Evolutionary conservation across 352 stramenopile species (phyloP).

Genomic region (Phytophthora megakarya): DNA sequence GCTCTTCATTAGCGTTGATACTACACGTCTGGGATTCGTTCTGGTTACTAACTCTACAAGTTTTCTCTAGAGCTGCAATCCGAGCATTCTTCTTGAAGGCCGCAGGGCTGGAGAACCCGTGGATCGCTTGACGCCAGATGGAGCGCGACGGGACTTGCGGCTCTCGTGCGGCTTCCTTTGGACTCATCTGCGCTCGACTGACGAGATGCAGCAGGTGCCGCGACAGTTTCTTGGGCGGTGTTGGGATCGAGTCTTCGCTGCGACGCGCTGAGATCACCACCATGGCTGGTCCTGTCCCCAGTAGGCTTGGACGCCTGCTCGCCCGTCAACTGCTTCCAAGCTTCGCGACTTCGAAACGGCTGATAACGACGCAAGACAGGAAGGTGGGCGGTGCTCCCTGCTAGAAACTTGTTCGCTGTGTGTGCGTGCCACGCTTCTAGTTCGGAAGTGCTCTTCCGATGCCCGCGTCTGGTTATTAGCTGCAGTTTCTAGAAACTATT

Average conservation of each 20-base stretch:
- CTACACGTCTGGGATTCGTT: conserved; percentile 19
- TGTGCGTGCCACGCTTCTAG: conserved; percentile 28
- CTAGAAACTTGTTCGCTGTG: conserved; percentile 11
- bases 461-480: neutral
- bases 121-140: conserved; percentile 41
- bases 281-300: conserved; percentile 31
- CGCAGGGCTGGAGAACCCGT: conserved; percentile 39
- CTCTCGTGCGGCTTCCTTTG: conserved; percentile 24
- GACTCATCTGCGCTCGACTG: conserved; percentile 17
- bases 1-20: conserved; percentile 13
- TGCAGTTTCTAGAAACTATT: conserved; percentile 25
- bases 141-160: conserved; percentile 25
- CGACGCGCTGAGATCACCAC: conserved; percentile 29
- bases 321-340: conserved; percentile 13
- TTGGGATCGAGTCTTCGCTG: conserved; percentile 25
- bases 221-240: conserved; percentile 26
- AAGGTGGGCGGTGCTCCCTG: conserved; percentile 8
- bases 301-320: conserved; percentile 24
- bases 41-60: conserved; percentile 23
- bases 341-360: conserved; percentile 25
- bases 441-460: conserved; percentile 24
- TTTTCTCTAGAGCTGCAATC: conserved; percentile 21
- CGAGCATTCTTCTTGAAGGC: conserved; percentile 44
- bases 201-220: conserved; percentile 34
- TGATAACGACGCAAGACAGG: conserved; percentile 21